Evolutionary conservation across 2,329 filamentous ascomycete genomes (phyloP), one percentile per base, ranked within the genome.

Genomic region (Fusarium goolgardi): DNA sequence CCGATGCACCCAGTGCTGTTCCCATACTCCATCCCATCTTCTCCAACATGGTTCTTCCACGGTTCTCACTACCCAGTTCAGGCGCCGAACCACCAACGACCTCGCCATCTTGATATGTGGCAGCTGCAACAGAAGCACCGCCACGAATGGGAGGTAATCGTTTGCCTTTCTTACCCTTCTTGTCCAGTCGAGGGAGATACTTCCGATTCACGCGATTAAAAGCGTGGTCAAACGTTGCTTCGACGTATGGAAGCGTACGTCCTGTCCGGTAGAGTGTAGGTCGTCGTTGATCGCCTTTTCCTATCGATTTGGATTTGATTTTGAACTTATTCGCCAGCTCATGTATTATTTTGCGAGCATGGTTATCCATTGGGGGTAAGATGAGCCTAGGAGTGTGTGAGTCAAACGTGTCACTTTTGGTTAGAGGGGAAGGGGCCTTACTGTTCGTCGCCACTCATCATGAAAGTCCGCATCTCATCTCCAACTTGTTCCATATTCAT

Each of bases 11-110:
- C 1, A 99, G 84, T 2, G 91, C 92, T 75, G 90, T 97, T 7
- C 96, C 96, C 53, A 85, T 90, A 64, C 87, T 91, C 94, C 96
- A 99, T 5, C 96, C 96, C 96, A 98, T 98, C 80, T 96, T 98
- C 81, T 97, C 93, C 67, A 99, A 81, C 88, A 99, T 92, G 5
- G 89, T 88, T 51, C 93, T 87, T 13, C 96, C 96, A 70, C 88
- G 93, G 76, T 97, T 98, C 54, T 91, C 91, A 6, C 84, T 82
- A 2, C 92, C 92, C 32, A 99, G 84, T 77, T 97, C 94, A 13
- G 94, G 92, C 3, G 95, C 94, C 47, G 89, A 88, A 3, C 87
- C 93, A 47, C 95, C 96, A 4, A 98, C 94, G 29, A 97, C 82
- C 69, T 98, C 94, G 20, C 96, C 96, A 73, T 98, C 92, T 63